Evolutionary conservation across 2,329 filamentous ascomycete species (phyloP).

Genomic region (Venturia aucupariae): DNA sequence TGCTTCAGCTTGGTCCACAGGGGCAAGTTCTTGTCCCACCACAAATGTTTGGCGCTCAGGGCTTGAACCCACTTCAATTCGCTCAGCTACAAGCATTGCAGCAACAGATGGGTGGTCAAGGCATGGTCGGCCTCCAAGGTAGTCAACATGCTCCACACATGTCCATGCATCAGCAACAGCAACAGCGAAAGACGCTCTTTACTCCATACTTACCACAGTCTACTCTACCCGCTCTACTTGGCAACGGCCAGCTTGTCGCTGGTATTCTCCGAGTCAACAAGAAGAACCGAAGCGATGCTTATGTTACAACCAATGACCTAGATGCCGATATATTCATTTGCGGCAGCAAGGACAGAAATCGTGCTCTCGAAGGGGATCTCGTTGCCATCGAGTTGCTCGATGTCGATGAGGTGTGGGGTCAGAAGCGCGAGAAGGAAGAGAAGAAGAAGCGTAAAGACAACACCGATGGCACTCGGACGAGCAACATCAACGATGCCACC

Average conservation of each 20-base stretch:
- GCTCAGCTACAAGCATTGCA: conserved; percentile 88
- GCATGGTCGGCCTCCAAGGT: conserved; percentile 51
- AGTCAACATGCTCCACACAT: conserved; percentile 64
- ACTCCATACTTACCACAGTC: conserved; percentile 96
- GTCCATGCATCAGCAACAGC: conserved; percentile 48
- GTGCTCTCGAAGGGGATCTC: conserved; percentile 89
- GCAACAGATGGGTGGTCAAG: conserved; percentile 71
- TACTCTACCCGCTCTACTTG: conserved; percentile 79
- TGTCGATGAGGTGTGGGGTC: conserved; percentile 95
- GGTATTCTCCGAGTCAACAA: conserved; percentile 98
- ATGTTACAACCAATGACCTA: conserved; percentile 88
- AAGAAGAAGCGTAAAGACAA: conserved; percentile 99
- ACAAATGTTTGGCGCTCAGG: conserved; percentile 75
- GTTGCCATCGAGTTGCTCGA: conserved; percentile 94
- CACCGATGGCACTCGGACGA: conserved; percentile 70
- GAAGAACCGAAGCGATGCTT: conserved; percentile 98
- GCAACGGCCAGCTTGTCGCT: conserved; percentile 87
- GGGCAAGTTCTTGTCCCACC: conserved; percentile 78
- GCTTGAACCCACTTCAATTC: conserved; percentile 78
- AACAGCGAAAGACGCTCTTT: conserved; percentile 94
- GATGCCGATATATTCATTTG: conserved; percentile 99
- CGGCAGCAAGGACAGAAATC: conserved; percentile 96
- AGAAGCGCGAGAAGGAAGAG: conserved; percentile 98
- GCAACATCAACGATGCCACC: conserved; percentile 56
- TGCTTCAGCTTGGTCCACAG: conserved; percentile 62